Base-by-base conservation (phyloP, 2,329 filamentous ascomycete genomes). In the Alternaria infectoria region DNA sequence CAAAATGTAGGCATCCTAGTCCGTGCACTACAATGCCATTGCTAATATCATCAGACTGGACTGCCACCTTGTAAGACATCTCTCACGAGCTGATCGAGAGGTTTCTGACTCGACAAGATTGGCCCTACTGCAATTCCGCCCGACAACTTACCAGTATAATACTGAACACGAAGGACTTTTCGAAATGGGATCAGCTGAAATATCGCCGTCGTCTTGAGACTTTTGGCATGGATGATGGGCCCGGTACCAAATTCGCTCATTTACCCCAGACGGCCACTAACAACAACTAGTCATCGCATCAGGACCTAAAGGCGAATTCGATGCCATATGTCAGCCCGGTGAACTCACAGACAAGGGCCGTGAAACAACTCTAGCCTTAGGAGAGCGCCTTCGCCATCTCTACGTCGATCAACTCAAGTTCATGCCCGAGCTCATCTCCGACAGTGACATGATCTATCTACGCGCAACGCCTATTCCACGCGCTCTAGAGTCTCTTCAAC, bases 91-190 rank as follows among this genome's bases (percentile, higher is more conserved):
- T 17, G 5, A 17, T n/a, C 1, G 19, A 36, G 17, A 5, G 23
- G 5, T 7, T 17, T 32, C 66, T 71, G 3, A 71, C 46, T 58
- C 36, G 46, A 57, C 47, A 68, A 85, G 86, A 89, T 81, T 99
- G 96, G 96, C 93, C 96, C 2, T 98, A 97, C 81, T 99, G 96
- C 82, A 87, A 88, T 68, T 88, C 90, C 59, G 92, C 91, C 21
- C 87, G 88, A 62, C 89, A 90, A 69, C 86, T 98, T 77, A 88
- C 85, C 25, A 87, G 87, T 62, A 85, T 88, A 63, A 85, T 90
- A 23, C 83, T 88, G 67, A 82, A 82, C 43, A 86, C 82, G 49
- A 84, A 85, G 59, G 85, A 85, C 73, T 80, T 81, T 63, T 83
- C 80, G 36, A 76, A 81, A 56, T 90, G 87, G 87, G 85, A 88